These are phyloP conservation scores for Gnomoniopsis smithogilvyi DNA, from an alignment of 2,329 filamentous ascomycete species.

Conservation along the genomic window DNA sequence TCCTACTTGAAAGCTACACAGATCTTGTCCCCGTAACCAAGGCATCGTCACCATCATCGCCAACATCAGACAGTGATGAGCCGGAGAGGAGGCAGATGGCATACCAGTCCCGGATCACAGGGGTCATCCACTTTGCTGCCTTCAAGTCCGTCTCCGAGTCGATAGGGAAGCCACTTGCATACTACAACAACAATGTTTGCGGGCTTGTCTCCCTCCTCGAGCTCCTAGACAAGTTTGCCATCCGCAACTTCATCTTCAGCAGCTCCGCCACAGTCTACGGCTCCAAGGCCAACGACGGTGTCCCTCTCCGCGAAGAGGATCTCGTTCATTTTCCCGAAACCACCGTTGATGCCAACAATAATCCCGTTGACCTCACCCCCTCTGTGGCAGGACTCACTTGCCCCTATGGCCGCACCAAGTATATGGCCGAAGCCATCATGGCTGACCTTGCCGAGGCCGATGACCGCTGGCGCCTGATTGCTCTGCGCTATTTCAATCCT, in stretches of 20 bases:
- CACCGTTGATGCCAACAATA: slow-evolving; percentile 31
- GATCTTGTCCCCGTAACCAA: slow-evolving; percentile 17
- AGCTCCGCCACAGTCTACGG: slow-evolving; percentile 68
- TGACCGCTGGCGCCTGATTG: slow-evolving; percentile 59
- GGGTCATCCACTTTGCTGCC: slow-evolving; percentile 68
- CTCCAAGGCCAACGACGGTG: slow-evolving; percentile 45
- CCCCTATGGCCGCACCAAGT: slow-evolving; percentile 65
- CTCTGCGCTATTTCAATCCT: slow-evolving; percentile 66
- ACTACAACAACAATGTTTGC: slow-evolving; percentile 67
- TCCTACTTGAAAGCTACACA: slow-evolving; percentile 34
- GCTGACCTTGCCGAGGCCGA: slow-evolving; percentile 59
- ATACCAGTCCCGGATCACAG: slow-evolving; percentile 47
- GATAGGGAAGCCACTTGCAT: slow-evolving; percentile 56
- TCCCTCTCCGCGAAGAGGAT: slow-evolving; percentile 53
- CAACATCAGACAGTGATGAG: neutral
- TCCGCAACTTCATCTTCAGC: slow-evolving; percentile 66
- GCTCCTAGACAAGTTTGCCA: slow-evolving; percentile 54
- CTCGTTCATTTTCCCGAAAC: slow-evolving; percentile 49
- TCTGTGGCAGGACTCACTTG: slow-evolving; percentile 54
- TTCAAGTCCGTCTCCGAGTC: slow-evolving; percentile 65
- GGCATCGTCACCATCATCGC: neutral
- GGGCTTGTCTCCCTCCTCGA: slow-evolving; percentile 59
- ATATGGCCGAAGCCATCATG: slow-evolving; percentile 65
- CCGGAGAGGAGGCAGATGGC: slow-evolving; percentile 15
- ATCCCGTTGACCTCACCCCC: slow-evolving; percentile 28